A percentile compares a stretch with the other conserved stretches of the same genome.
These are phyloP conservation scores for Hyaloscypha hepaticicola DNA, from an alignment of 495 filamentous ascomycete genomes.

Conservation along the genomic window DNA sequence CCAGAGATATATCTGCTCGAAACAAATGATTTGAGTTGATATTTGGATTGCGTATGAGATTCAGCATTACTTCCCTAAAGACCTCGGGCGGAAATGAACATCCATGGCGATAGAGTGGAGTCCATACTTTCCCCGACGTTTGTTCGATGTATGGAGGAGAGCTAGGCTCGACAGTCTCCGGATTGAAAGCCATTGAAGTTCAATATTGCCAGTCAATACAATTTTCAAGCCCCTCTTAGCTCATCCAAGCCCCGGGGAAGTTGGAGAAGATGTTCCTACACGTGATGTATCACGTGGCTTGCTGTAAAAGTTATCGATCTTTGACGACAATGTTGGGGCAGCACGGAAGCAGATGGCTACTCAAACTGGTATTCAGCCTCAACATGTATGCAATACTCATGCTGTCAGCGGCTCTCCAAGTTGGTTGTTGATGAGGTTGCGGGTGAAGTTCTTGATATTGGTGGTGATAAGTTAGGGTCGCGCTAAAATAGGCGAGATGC, in stretches of 20 bases:
- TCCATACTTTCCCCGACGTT: constrained; percentile 42
- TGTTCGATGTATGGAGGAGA: constrained; percentile 32
- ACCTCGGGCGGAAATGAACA: constrained; percentile 58
- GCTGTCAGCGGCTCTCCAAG: neutral
- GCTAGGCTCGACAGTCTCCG: constrained; percentile 8
- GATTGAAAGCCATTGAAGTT: constrained; percentile 19
- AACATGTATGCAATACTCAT: neutral
- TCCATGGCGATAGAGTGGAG: constrained; percentile 46
- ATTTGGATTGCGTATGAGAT: constrained; percentile 81
- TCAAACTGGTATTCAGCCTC: neutral
- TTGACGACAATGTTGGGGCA: neutral
- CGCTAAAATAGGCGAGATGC: neutral
- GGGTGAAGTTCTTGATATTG: neutral
- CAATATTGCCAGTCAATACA: neutral
- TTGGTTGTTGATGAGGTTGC: neutral
- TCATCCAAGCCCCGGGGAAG: neutral
- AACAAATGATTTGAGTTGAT: constrained; percentile 81
- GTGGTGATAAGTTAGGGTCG: neutral
- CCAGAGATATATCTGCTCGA: constrained; percentile 76
- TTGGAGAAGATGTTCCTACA: neutral
- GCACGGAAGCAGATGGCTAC: neutral
- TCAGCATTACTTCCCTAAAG: constrained; percentile 65
- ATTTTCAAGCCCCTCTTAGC: neutral
- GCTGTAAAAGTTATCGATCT: neutral
- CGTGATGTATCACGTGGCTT: neutral